Percentiles rank a stretch among this genome's conserved stretches.
phyloP scores from a whole-genome alignment of 148 eudicot genomes.

The Vaccinium darrowii region DNA sequence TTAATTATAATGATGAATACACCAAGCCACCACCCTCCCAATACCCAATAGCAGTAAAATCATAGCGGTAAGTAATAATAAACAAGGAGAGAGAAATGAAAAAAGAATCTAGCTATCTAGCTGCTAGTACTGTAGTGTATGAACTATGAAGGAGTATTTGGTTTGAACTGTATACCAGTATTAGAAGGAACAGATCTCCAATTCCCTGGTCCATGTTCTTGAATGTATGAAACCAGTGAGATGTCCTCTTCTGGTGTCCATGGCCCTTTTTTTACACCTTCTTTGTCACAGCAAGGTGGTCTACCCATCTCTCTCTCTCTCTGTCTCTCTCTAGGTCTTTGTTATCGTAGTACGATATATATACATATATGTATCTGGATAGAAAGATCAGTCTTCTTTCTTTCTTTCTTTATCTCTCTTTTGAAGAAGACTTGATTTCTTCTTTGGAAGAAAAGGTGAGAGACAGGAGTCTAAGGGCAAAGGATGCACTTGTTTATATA shows the following conservation, averaged over 20 bases:
- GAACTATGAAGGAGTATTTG: no score
- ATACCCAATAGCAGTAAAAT: not conserved
- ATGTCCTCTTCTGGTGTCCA: slow-evolving; percentile 7
- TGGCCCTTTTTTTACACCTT: not conserved
- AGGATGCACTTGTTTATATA: slow-evolving; percentile 18
- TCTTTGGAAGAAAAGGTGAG: slow-evolving; percentile 7
- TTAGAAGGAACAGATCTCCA: slow-evolving; percentile 1
- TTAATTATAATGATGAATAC: no score
- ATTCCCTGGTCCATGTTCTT: not conserved
- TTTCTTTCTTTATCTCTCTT: not conserved
- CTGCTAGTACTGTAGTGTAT: no score
- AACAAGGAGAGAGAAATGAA: not conserved
- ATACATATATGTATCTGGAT: not conserved
- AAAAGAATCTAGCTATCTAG: not conserved
- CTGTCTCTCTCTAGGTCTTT: not conserved
- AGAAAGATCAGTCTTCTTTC: not conserved
- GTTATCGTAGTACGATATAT: not conserved
- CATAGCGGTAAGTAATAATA: not conserved
- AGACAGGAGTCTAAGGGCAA: slow-evolving; percentile 22
- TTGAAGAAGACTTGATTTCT: not conserved
- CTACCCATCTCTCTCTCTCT: not conserved
- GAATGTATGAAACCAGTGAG: not conserved
- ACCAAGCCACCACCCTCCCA: no score
- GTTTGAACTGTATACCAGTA: not conserved
- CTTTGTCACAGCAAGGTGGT: slow-evolving; percentile 3